A percentile compares a stretch with the other conserved stretches of the same genome.
Conservation (phyloP, 805 yeast species). For the Sporopachydermia lactativora region DNA sequence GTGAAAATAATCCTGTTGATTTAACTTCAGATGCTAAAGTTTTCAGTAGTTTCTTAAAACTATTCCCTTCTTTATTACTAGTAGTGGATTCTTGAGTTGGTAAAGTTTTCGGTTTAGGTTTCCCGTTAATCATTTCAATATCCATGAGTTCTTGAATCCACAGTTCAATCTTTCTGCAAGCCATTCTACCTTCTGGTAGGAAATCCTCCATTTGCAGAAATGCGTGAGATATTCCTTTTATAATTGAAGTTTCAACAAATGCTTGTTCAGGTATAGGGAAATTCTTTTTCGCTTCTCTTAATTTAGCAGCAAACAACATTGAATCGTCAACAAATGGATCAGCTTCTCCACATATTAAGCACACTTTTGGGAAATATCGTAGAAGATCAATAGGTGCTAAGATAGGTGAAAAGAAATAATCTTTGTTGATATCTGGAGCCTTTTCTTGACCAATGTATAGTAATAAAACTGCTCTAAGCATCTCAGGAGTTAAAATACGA, state of each 20-base stretch:
- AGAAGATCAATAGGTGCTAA: slow-evolving; percentile 14
- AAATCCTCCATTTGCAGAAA: slow-evolving; percentile 14
- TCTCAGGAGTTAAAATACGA: slow-evolving; percentile 15
- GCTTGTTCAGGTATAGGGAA: slow-evolving; percentile 8
- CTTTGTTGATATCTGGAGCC: slow-evolving; percentile 13
- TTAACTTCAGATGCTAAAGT: not conserved
- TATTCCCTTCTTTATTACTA: not conserved
- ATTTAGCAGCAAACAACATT: slow-evolving; percentile 16
- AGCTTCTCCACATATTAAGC: slow-evolving; percentile 18
- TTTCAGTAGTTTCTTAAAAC: not conserved
- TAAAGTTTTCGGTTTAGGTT: not conserved
- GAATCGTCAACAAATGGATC: slow-evolving; percentile 19
- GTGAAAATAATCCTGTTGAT: not conserved
- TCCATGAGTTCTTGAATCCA: slow-evolving; percentile 12
- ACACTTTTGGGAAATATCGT: slow-evolving; percentile 16
- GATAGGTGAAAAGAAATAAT: slow-evolving; percentile 15
- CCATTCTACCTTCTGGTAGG: slow-evolving; percentile 13
- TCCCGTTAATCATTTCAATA: not conserved
- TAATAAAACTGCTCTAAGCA: slow-evolving; percentile 6
- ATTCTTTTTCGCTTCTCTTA: slow-evolving; percentile 14
- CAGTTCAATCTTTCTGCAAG: slow-evolving; percentile 11
- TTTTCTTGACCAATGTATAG: slow-evolving; percentile 14
- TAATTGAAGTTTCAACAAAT: slow-evolving; percentile 14
- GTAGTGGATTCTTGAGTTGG: slow-evolving; percentile 1
- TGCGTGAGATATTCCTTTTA: slow-evolving; percentile 16